A percentile compares a stretch with the other conserved stretches of the same genome.
phyloP scores from a whole-genome alignment of 768 basidiomycete genomes.

The Boletus reticuloceps region DNA sequence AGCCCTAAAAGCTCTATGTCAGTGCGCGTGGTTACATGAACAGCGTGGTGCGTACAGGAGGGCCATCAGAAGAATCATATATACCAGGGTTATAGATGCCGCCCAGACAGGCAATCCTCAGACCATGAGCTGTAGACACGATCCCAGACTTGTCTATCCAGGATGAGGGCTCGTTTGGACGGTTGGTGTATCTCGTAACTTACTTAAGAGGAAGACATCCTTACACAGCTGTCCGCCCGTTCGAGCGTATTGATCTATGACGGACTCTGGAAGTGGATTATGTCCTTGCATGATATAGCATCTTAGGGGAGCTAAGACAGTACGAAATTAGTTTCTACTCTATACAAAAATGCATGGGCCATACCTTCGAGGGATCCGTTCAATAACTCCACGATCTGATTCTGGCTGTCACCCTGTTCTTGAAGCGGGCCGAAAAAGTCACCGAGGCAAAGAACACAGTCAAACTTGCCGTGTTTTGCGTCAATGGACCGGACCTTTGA shows the following conservation, averaged over 20 bases:
- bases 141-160: constrained; percentile 76
- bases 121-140: constrained; percentile 72
- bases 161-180: constrained; percentile 2
- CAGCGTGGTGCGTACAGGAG: constrained; percentile 49
- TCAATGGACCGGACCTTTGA: constrained; percentile 81
- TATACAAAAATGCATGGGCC: constrained; percentile 3
- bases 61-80: constrained; percentile 56
- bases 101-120: constrained; percentile 84
- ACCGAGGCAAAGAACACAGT: constrained; percentile 76
- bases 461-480: constrained; percentile 91
- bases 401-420: constrained; percentile 35
- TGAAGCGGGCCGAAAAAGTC: constrained; percentile 77
- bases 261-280: constrained; percentile 64
- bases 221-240: constrained; percentile 77
- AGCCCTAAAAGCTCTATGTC: constrained; percentile 48
- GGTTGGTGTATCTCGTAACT: constrained; percentile 27
- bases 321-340: constrained; percentile 12
- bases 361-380: constrained; percentile 66
- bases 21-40: neutral
- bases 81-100: constrained; percentile 67
- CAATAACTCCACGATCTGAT: constrained; percentile 60
- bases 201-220: constrained; percentile 85
- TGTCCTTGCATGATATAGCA: constrained; percentile 94
- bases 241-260: constrained; percentile 73
- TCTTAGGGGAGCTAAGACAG: constrained; percentile 70